These are phyloP conservation scores for Hirschfeldia incana DNA, from an alignment of 345 rosid genomes.

Conservation along the genomic window DNA sequence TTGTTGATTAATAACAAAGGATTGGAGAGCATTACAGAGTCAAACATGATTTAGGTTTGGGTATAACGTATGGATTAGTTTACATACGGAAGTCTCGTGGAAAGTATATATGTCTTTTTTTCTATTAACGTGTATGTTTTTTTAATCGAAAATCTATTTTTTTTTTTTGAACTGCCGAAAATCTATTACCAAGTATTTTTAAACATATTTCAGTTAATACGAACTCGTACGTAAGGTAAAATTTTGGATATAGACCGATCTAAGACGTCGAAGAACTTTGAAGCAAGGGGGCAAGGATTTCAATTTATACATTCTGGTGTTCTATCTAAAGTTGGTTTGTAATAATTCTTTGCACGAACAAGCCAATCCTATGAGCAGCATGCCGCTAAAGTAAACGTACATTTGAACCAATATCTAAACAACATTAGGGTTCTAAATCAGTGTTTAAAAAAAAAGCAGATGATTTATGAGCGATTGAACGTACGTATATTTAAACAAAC, in stretches of 20 bases:
- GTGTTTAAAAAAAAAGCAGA: background rate
- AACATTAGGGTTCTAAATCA: background rate
- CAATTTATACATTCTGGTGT: background rate
- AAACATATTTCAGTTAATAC: background rate
- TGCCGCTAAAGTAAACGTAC: constrained; percentile 1
- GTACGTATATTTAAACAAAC: background rate
- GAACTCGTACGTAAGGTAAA: background rate
- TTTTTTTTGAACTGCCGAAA: no score
- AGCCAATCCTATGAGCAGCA: background rate
- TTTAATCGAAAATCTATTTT: background rate
- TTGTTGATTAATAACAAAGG: no score
- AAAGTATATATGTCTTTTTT: background rate
- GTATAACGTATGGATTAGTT: background rate
- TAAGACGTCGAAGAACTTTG: background rate
- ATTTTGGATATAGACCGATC: background rate
- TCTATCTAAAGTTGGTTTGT: background rate
- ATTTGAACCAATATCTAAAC: background rate
- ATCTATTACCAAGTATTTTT: background rate
- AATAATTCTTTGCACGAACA: background rate
- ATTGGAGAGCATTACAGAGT: background rate
- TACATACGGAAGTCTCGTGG: background rate
- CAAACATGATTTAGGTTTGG: background rate
- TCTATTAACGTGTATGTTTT: background rate
- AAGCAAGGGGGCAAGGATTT: background rate
- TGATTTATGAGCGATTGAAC: background rate